phyloP scores from a whole-genome alignment of 495 filamentous ascomycete species.

The Xylaria flabelliformis region DNA sequence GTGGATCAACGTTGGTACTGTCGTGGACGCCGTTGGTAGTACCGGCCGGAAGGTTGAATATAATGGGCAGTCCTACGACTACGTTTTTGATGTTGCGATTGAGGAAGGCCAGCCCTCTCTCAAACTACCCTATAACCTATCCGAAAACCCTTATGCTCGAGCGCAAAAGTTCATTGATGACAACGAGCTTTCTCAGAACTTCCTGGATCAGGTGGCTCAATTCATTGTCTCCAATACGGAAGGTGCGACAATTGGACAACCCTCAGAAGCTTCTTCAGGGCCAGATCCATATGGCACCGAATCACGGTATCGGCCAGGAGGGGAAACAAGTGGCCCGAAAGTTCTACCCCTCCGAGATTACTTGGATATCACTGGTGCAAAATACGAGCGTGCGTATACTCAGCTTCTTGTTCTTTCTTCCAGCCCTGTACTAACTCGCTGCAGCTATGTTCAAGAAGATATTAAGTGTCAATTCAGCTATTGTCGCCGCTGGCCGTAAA shows the following conservation, averaged over 20 bases:
- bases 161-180: constrained; percentile 90
- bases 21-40: constrained; percentile 87
- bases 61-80: constrained; percentile 90
- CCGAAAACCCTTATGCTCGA: constrained; percentile 90
- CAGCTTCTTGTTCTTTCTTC: constrained; percentile 45
- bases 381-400: constrained; percentile 46
- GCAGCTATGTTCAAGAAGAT: constrained; percentile 76
- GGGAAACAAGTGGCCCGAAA: constrained; percentile 54
- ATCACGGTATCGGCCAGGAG: constrained; percentile 75
- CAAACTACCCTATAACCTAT: constrained; percentile 91
- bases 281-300: constrained; percentile 80
- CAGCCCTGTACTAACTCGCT: constrained; percentile 49
- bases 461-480: constrained; percentile 69
- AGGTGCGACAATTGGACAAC: constrained; percentile 75
- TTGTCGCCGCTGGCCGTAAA: constrained; percentile 72
- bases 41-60: constrained; percentile 74
- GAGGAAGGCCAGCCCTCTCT: constrained; percentile 93
- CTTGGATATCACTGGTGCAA: constrained; percentile 65
- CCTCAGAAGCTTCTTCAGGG: constrained; percentile 51
- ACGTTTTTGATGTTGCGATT: constrained; percentile 97
- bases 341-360: constrained; percentile 84
- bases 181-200: constrained; percentile 88
- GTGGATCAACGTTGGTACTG: constrained; percentile 91
- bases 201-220: constrained; percentile 91
- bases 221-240: constrained; percentile 92